Percentiles rank a stretch among this genome's conserved stretches.
These are phyloP conservation scores for Trypanosoma cruzi DNA, from an alignment of 208 protist genomes.

Conservation along the genomic window DNA sequence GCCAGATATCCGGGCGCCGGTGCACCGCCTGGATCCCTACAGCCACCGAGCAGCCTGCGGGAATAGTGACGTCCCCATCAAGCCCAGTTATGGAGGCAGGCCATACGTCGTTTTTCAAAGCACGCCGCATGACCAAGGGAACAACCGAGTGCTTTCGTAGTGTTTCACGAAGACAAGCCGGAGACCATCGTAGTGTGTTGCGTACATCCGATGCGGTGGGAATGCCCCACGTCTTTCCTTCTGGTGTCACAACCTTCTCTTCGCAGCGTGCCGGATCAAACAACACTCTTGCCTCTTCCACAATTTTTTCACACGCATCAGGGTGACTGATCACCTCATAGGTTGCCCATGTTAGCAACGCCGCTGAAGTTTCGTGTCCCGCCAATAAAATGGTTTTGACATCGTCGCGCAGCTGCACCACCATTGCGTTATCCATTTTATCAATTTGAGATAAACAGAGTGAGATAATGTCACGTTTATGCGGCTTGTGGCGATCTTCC, in stretches of 20 bases:
- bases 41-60: conserved; percentile 73
- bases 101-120: conserved; percentile 78
- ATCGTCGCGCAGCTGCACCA: conserved; percentile 82
- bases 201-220: conserved; percentile 61
- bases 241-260: conserved; percentile 51
- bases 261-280: conserved; percentile 77
- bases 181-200: conserved; percentile 64
- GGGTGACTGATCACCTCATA: conserved; percentile 83
- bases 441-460: conserved; percentile 88
- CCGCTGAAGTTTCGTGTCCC: conserved; percentile 90
- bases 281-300: conserved; percentile 60
- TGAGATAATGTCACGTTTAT: conserved; percentile 69
- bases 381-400: conserved; percentile 92
- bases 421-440: conserved; percentile 46
- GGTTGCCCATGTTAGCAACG: conserved; percentile 89
- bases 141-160: conserved; percentile 86
- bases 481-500: conserved; percentile 43
- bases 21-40: conserved; percentile 87
- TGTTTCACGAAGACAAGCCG: conserved; percentile 85
- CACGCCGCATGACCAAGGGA: conserved; percentile 84
- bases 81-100: conserved; percentile 76
- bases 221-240: conserved; percentile 64
- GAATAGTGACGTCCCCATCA: conserved; percentile 65
- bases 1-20: conserved; percentile 79
- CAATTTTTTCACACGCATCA: conserved; percentile 54